Evolutionary conservation across 495 filamentous ascomycete species (phyloP).

Genomic region (Xylaria sp.): DNA sequence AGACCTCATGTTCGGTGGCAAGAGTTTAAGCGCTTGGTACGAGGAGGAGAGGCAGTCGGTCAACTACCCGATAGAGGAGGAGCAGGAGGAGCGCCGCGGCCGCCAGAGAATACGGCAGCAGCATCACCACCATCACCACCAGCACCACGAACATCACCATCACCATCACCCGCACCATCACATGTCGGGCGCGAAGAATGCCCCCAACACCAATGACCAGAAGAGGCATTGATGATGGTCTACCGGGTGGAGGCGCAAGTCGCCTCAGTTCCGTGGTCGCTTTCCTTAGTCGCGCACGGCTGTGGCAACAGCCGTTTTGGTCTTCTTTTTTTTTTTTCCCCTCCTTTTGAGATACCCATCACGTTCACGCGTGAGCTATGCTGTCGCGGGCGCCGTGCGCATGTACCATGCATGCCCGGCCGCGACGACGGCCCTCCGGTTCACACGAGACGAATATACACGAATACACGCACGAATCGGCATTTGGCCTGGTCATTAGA

Average conservation of each 20-base stretch:
- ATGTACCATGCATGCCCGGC: neutral
- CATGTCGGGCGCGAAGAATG: constrained; percentile 25
- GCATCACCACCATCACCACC: constrained; percentile 35
- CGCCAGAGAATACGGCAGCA: constrained; percentile 49
- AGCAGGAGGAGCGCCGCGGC: constrained; percentile 46
- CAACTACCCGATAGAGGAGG: constrained; percentile 48
- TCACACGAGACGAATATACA: neutral
- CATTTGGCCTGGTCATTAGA: constrained; percentile 17
- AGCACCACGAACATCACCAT: constrained; percentile 33
- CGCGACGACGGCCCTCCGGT: neutral
- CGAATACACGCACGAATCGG: constrained; percentile 8
- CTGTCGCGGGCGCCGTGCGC: neutral
- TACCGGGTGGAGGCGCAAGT: neutral
- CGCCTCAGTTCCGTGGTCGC: neutral
- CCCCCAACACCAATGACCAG: constrained; percentile 31
- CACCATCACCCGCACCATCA: constrained; percentile 38
- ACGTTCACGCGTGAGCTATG: neutral
- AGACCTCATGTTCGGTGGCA: constrained; percentile 64
- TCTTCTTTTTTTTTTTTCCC: neutral
- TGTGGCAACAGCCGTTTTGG: neutral
- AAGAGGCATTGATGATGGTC: constrained; percentile 29
- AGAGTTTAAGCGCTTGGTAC: constrained; percentile 61
- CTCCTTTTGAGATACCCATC: constrained; percentile 19
- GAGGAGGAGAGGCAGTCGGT: constrained; percentile 57
- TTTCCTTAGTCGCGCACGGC: neutral